Base-by-base conservation (phyloP, 192 early-diverging fungal species). In the Lobulomyces angularis region DNA sequence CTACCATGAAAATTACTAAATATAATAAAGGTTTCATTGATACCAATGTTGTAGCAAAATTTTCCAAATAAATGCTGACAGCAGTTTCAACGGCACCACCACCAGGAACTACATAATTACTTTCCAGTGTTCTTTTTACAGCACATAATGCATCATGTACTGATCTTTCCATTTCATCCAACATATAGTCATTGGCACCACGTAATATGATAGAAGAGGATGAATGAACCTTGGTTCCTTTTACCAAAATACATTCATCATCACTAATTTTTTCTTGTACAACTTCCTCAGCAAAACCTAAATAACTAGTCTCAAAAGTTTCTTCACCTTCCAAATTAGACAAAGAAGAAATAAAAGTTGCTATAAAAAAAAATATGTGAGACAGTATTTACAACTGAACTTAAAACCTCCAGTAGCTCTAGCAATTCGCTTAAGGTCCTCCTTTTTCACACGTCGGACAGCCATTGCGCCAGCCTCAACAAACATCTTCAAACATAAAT, bases 111-210 rank as follows among this genome's bases (percentile, higher is more conserved):
- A 95, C 89, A 22, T 79, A 77, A 29, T 88, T 87, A 42, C 83
- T 87, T 60, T 98, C 95, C 36, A 98, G 64, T 4, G 91, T 94
- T 19, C 95, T 72, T 78, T 96, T 96, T 36, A 98, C 90, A 11
- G 89, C 88, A 52, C 86, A 90, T 48, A 98, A 50, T 29, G 80
- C 70, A 66, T 98, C 95, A 53, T 98, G 95, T 44, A 98, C 53
- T 18, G 89, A 84, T 37, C 95, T 74, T 61, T 98, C 95, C 92
- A 98, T 97, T 67, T 98, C 95, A 44, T 98, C 95, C 36, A 98
- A 68, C 91, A 96, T 93, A 51, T 82, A 98, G 56, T 98, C 95
- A 60, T 96, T 98, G 35, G 95, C 92, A 22, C 95, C 95, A 50
- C 95, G 90, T 55, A 98, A 72, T 48, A 98, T 90, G 26, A 98